phyloP scores from a whole-genome alignment of 1,284 basidiomycete genomes.

The Boletellus sp. region DNA sequence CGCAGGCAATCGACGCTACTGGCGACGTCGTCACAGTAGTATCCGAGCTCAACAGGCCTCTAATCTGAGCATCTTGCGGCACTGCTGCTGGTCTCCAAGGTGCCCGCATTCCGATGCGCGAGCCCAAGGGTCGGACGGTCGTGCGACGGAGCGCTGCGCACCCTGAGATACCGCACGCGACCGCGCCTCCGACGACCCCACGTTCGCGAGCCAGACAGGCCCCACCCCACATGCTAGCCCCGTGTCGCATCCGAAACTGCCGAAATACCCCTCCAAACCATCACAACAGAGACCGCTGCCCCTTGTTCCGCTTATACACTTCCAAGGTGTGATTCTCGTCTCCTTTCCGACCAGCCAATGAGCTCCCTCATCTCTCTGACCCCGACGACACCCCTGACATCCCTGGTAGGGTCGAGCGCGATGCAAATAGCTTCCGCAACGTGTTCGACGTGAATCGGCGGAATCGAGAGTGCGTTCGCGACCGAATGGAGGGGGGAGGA shows the following conservation, averaged over 20 bases:
- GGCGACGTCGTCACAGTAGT: no score
- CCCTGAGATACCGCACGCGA: slow-evolving; percentile 5
- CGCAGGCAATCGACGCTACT: not conserved
- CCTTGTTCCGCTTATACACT: slow-evolving; percentile 8
- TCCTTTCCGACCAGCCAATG: slow-evolving; percentile 57
- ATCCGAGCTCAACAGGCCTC: no score
- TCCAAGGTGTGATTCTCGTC: slow-evolving; percentile 13
- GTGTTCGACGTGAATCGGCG: slow-evolving; percentile 94
- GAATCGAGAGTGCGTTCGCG: slow-evolving; percentile 73
- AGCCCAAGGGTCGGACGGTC: slow-evolving; percentile 12
- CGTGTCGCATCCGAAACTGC: slow-evolving; percentile 21
- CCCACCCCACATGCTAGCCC: no score
- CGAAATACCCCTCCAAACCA: slow-evolving; percentile 16
- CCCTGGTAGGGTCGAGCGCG: slow-evolving; percentile 44
- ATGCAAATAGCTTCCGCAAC: slow-evolving; percentile 82
- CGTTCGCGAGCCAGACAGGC: no score
- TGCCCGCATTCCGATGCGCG: slow-evolving; percentile 4
- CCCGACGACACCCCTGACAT: slow-evolving; percentile 67
- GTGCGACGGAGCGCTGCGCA: slow-evolving; percentile 13
- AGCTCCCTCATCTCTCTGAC: slow-evolving; percentile 74
- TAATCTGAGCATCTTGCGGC: no score
- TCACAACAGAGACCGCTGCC: slow-evolving; percentile 8
- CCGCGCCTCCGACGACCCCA: no score
- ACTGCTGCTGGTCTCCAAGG: no score
- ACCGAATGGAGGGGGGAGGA: slow-evolving; percentile 61